Conservation (phyloP, 75 land plant species). For the Sequoiadendron giganteum region DNA sequence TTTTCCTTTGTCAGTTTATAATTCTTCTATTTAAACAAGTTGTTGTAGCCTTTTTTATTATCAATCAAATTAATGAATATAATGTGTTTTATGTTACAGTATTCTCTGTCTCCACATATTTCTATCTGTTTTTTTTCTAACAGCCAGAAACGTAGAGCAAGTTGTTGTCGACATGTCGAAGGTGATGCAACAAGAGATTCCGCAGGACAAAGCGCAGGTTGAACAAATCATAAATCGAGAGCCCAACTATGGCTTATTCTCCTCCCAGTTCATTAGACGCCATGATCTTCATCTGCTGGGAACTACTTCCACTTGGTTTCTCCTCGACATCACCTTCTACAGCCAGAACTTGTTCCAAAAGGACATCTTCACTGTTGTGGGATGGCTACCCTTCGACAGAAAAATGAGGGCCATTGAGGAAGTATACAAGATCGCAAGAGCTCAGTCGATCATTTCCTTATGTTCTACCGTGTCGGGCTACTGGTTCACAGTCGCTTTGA, state of each 20-base stretch:
- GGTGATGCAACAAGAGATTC: conserved; percentile 22
- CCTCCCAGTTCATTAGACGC: conserved; percentile 17
- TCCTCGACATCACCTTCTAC: conserved; percentile 49
- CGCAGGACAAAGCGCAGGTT: not conserved
- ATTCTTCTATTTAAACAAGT: too few relatives aligned
- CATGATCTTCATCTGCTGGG: conserved; percentile 45
- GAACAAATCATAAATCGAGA: not conserved
- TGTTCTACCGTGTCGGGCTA: conserved; percentile 59
- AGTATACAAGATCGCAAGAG: conserved; percentile 35
- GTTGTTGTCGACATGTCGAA: conserved; percentile 34
- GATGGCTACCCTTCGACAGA: conserved; percentile 39
- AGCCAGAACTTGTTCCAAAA: conserved; percentile 47
- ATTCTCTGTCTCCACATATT: too few relatives aligned
- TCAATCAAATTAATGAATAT: too few relatives aligned
- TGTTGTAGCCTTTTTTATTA: too few relatives aligned
- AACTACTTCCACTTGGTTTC: conserved; percentile 47
- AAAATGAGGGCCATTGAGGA: conserved; percentile 50
- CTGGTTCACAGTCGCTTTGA: conserved; percentile 53
- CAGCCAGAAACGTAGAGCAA: conserved; percentile 19
- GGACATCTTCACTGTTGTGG: conserved; percentile 49
- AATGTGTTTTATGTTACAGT: too few relatives aligned
- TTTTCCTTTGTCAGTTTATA: too few relatives aligned
- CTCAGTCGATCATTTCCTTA: conserved; percentile 51
- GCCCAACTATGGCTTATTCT: conserved; percentile 24
- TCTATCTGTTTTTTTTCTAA: too few relatives aligned